phyloP scores from a whole-genome alignment of 2,329 filamentous ascomycete genomes.

The Pseudogymnoascus verrucosus region DNA sequence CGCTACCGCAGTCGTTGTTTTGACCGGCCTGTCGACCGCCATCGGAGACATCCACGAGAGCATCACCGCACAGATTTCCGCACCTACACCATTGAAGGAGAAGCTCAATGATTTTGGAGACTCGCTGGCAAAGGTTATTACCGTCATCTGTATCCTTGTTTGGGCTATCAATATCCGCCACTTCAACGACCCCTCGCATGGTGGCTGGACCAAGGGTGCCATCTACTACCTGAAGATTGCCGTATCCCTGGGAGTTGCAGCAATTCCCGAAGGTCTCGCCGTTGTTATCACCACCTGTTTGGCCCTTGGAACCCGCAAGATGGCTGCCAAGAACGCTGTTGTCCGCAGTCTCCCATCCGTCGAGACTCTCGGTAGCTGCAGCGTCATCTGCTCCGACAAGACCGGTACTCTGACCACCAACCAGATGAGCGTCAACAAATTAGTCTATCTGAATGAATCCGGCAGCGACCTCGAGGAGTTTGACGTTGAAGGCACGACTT shows the following conservation, averaged over 20 bases:
- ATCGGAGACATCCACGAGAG: conserved; percentile 99
- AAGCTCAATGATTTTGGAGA: conserved; percentile 99
- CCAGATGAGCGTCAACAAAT: conserved; percentile 96
- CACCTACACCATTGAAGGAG: conserved; percentile 94
- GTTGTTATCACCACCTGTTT: conserved; percentile 99
- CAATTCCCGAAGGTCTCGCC: conserved; percentile 93
- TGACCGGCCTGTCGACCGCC: conserved; percentile 83
- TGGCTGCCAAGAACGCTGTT: conserved; percentile 97
- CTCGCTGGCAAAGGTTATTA: conserved; percentile 93
- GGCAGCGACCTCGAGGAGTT: conserved; percentile 75
- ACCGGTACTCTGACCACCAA: conserved; percentile 97
- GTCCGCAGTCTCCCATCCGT: conserved; percentile 94
- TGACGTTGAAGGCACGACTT: conserved; percentile 87
- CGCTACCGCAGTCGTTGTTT: conserved; percentile 80
- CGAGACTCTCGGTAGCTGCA: conserved; percentile 96
- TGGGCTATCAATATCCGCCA: conserved; percentile 98
- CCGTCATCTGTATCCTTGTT: conserved; percentile 88
- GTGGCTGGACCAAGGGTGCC: conserved; percentile 89
- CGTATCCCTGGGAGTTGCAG: conserved; percentile 93
- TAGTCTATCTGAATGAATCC: conserved; percentile 71
- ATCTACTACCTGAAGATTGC: conserved; percentile 99
- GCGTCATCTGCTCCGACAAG: conserved; percentile 98
- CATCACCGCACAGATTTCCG: conserved; percentile 95
- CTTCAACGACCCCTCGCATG: conserved; percentile 90
- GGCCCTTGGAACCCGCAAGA: conserved; percentile 91